Evolutionary conservation across 179 eudicot species (phyloP), one percentile per base, ranked within the genome.

Genomic region (Carnegiea gigantea): DNA sequence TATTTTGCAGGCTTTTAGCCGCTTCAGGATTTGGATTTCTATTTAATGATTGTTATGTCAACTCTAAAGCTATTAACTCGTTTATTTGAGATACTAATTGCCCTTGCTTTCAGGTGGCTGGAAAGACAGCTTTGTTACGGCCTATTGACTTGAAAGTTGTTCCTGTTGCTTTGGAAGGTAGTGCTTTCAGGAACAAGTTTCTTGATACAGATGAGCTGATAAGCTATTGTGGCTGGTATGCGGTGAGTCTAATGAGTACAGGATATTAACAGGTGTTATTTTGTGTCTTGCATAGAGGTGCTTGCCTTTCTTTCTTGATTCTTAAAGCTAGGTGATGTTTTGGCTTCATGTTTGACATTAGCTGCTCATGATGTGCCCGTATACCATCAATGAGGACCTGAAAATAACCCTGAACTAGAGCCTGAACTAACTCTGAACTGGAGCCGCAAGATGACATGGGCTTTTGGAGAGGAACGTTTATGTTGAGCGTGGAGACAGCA

Each of bases 181-280:
- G 94, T 86, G 99, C 99, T 74, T 95, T 93, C 79, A 90, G 92
- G 83, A 89, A 86, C 82, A 95, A 95, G 82, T 89, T 91, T 80
- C 87, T 93, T 62, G 99, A 95, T 78, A 75, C 88, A 24, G 99
- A 95, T 85, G 99, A 95, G 87, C 94, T 95, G 73, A 84, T 92
- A 89, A 90, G 92, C 89, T 95, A 95, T 80, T 88, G 92, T 71
- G 82, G 93, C 91, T 95, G 95, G 99, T 88, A 91, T 85, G 94
- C 95, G 82, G 99, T 95, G 86, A 91, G 94, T 81, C 9, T 23
- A 23, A 21, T 62, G 9, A 26, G 23, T 30, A 12, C 40, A 4
- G 73, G 18, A 30, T 20, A 68, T 26, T 68, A 38, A 68, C 73
- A 64, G 0, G 11, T 6, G 73, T 68, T 68, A 9, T 68, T 9